Evolutionary conservation across 2,329 filamentous ascomycete genomes (phyloP), one percentile per base, ranked within the genome.

Genomic region (Phyllachora maydis): DNA sequence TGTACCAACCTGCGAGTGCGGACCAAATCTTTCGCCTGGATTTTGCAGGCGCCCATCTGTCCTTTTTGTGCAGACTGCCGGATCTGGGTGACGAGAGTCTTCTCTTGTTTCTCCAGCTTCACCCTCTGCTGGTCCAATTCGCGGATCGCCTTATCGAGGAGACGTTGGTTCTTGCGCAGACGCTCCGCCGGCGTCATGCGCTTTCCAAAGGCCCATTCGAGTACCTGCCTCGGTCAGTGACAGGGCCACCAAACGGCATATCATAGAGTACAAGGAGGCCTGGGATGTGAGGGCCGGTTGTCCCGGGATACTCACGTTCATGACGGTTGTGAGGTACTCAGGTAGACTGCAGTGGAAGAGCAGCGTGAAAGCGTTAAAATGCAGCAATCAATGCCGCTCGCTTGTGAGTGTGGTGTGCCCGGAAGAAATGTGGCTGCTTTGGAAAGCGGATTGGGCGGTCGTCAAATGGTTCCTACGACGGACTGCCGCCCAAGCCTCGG

Each of bases 131-230:
- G 75, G 43, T 98, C 88, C 25, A 98, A 66, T 48, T 98, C 88
- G 36, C 88, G 72, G 42, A 95, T 88, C 8, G 88, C 91, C 58
- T 93, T 92, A 52, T 98, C 88, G 33, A 98, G 71, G 36, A 88
- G 82, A 39, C 88, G 70, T 54, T 95, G 88, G 50, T 98, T 91
- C 60, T 85, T 85, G 49, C 78, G 72, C 47, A 85, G 59, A 47
- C 78, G 74, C 62, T 88, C 77, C 13, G 82, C 81, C 4, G 88
- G 85, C 59, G 88, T 98, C 67, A 95, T 90, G 51, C 88, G 88
- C 66, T 93, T 95, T 36, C 88, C 88, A 45, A 98, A 98, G 18
- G 85, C 85, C 83, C 88, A 98, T 66, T 98, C 88, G 31, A 98
- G 66, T 45, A 95, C 79, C 79, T 93, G 38, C n/a, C n/a, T n/a